A percentile compares a stretch with the other conserved stretches of the same genome.
Conservation (phyloP, 73 alveolate species). For the Effrenium voratum region DNA sequence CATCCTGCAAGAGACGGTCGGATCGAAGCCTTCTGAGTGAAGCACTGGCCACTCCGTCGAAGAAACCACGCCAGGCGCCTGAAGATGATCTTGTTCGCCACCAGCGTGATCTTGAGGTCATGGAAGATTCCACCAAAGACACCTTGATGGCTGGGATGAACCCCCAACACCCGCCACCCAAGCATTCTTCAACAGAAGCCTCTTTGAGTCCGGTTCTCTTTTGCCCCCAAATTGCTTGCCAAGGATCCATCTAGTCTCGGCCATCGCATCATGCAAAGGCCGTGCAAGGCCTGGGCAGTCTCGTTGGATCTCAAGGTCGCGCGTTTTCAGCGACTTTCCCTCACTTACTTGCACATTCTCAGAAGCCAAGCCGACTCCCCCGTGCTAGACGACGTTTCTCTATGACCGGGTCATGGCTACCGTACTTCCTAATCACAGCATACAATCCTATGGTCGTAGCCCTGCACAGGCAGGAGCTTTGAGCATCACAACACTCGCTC, state of each 20-base stretch:
- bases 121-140: slow-evolving; percentile 79
- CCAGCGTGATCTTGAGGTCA: slow-evolving; percentile 47
- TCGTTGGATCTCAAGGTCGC: too few species aligned
- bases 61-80: neutral
- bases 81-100: slow-evolving; percentile 72
- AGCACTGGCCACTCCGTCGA: too few species aligned
- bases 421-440: too few species aligned
- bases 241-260: slow-evolving; percentile 21
- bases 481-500: too few species aligned
- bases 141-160: slow-evolving; percentile 3
- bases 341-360: too few species aligned
- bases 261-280: slow-evolving; percentile 86
- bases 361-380: too few species aligned
- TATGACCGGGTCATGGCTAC: too few species aligned
- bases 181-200: neutral
- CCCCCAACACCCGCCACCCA: neutral
- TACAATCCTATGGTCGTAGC: too few species aligned
- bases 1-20: slow-evolving; percentile 21
- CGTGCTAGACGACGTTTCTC: too few species aligned
- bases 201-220: too few species aligned
- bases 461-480: too few species aligned
- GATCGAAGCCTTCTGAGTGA: neutral
- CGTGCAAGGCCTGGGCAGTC: slow-evolving; percentile 50
- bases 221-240: neutral
- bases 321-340: too few species aligned